Conservation (phyloP, 495 filamentous ascomycete species). For the Oidiodendron maius region DNA sequence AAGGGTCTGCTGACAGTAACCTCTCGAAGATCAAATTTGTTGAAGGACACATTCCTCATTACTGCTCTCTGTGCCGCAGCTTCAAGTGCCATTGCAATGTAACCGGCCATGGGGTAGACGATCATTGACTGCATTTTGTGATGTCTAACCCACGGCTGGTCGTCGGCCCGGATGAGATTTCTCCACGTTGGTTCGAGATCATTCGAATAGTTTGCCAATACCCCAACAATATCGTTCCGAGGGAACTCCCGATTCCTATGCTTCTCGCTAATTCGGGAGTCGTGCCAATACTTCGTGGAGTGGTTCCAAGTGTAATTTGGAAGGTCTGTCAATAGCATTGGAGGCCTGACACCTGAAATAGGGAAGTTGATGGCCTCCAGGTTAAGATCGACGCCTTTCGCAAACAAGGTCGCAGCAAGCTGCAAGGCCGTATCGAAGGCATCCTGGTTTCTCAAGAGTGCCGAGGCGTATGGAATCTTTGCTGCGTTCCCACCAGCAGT, state of each 20-base stretch:
- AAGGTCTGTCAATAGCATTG: constrained; percentile 23
- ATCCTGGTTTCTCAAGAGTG: constrained; percentile 38
- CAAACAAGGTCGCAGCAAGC: constrained; percentile 29
- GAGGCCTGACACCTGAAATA: neutral
- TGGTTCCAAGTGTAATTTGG: constrained; percentile 36
- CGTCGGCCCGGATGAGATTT: constrained; percentile 16
- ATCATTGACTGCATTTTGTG: constrained; percentile 15
- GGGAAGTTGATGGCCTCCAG: constrained; percentile 38
- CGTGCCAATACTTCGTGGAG: constrained; percentile 32
- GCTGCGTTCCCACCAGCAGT: constrained; percentile 5
- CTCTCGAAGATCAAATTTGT: neutral
- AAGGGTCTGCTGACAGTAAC: neutral
- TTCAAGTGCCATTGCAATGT: constrained; percentile 39
- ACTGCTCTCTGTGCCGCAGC: constrained; percentile 28
- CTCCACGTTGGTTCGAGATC: neutral
- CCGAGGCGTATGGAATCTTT: constrained; percentile 31
- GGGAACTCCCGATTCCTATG: constrained; percentile 25
- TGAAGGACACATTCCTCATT: neutral
- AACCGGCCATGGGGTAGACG: constrained; percentile 31
- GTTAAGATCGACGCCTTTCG: constrained; percentile 37
- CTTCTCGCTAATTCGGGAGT: constrained; percentile 25
- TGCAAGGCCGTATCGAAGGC: constrained; percentile 44
- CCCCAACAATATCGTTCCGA: constrained; percentile 32
- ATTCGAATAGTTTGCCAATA: neutral
- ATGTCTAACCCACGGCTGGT: constrained; percentile 25